Evolutionary conservation across 306 rosid species (phyloP), one percentile per base, ranked within the genome.

Genomic region (Vigna hirtella): DNA sequence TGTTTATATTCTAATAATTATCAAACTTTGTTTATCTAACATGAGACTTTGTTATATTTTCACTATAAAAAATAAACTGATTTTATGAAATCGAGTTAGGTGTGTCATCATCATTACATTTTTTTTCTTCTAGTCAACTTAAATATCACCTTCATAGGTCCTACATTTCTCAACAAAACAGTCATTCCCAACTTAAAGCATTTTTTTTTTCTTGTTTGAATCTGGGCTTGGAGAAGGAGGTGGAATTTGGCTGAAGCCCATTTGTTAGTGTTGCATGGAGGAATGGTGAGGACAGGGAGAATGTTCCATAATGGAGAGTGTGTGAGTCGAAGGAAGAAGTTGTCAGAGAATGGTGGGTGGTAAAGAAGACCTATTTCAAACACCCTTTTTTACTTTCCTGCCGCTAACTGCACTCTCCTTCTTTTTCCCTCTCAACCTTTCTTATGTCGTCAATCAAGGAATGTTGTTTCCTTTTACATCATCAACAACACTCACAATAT

Each of bases 291-390:
- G 32, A 66, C 36, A 42, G 1, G 17, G 24, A 69, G 58, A 76
- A 76, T 70, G 81, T 71, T 70, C 48, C 77, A 59, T 61, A 36
- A 81, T 66, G 61, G 64, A 4, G 56, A 68, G 68, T 42, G 59
- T 55, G 8, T 14, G 77, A 59, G 45, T 55, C 24, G 34, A 56
- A 50, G 26, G 80, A 69, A 71, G 58, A 30, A 77, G 74, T 59
- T 83, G 86, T 74, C 81, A 83, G 74, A 83, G 30, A 11, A 83
- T 79, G 78, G 42, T 36, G 42, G 42, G 8, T 36, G 42, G 42
- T 36, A 34, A 34, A 34, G 38, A 34, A 34, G 1, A 34, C 7
- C 36, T 32, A 34, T 34, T 34, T 34, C 7, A 34, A 34, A 34
- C 6, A 32, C 75, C 70, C 48, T 34, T 76, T 73, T 63, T 78